These are phyloP conservation scores for Mycena crocata DNA, from an alignment of 768 basidiomycete species.

Conservation along the genomic window DNA sequence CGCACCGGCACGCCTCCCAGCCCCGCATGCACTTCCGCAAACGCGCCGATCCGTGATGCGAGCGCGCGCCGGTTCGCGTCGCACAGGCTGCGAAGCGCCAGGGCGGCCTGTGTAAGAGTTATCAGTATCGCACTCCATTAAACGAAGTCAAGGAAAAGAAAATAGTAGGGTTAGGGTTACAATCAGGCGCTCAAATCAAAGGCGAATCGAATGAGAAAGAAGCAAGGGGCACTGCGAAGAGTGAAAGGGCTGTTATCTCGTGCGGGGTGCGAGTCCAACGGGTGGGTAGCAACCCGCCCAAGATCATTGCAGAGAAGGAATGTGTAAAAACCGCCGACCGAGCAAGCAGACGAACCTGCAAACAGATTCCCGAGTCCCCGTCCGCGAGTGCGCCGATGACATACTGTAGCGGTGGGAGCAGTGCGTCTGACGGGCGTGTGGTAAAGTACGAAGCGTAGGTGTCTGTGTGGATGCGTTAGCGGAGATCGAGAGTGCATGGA, in stretches of 20 bases:
- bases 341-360: slow-evolving; percentile 60
- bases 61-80: slow-evolving; percentile 90
- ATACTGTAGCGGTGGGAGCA: slow-evolving; percentile 22
- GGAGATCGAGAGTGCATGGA: background rate
- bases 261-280: too few species aligned
- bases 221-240: background rate
- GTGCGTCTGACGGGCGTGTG: slow-evolving; percentile 17
- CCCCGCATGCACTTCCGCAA: slow-evolving; percentile 85
- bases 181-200: too few species aligned
- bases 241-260: too few species aligned
- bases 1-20: slow-evolving; percentile 80
- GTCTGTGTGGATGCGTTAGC: slow-evolving; percentile 10
- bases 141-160: too few species aligned
- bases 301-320: too few species aligned
- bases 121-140: too few species aligned
- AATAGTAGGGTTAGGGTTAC: too few species aligned
- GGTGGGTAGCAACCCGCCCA: too few species aligned
- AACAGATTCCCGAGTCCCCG: slow-evolving; percentile 7
- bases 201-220: too few species aligned
- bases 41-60: slow-evolving; percentile 85
- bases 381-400: slow-evolving; percentile 30
- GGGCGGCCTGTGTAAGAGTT: slow-evolving; percentile 78
- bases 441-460: slow-evolving; percentile 31
- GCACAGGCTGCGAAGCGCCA: slow-evolving; percentile 86
- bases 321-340: background rate